Evolutionary conservation across 202 grass and related monocot genomes (phyloP), one percentile per base, ranked within the genome.

Genomic region (Digitaria exilis): DNA sequence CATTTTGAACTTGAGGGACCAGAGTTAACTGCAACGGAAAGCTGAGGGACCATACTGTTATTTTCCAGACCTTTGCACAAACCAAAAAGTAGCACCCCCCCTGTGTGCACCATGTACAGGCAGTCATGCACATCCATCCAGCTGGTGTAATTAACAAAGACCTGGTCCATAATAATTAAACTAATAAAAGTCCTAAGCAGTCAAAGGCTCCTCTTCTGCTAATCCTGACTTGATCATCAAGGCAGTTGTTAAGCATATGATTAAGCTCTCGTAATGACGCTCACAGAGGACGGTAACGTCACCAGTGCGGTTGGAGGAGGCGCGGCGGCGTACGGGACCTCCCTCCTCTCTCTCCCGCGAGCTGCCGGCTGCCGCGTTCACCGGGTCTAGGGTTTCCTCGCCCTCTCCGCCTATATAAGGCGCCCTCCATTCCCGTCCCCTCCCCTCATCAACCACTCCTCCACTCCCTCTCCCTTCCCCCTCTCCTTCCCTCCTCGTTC

Each of bases 341-440:
- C 30, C 21, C 34, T 2, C 71, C 21, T 4, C 32, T 39, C n/a
- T n/a, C 37, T 39, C 37, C 37, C 6, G 37, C 6, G 37, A 39
- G n/a, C n/a, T n/a, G n/a, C n/a, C n/a, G n/a, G 37, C 0, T 39
- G 37, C 7, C 37, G 37, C 37, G 37, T 12, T n/a, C 21, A 63
- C 24, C 24, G 7, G 56, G 0, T 26, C 55, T 80, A 64, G 80
- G 69, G 57, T 82, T 82, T 82, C 25, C 57, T 63, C n/a, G n/a
- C 80, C 30, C 3, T 5, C 39, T 58, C 51, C 26, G 19, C 39
- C 73, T 69, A 84, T 77, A 84, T 29, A 69, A 1, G 9, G 7
- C n/a, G n/a, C n/a, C n/a, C n/a, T n/a, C n/a, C n/a, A n/a, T n/a
- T n/a, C n/a, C n/a, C n/a, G n/a, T n/a, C n/a, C n/a, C 29, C 54